Conservation (phyloP, 2,329 filamentous ascomycete genomes). For the Pseudocercospora vitis region DNA sequence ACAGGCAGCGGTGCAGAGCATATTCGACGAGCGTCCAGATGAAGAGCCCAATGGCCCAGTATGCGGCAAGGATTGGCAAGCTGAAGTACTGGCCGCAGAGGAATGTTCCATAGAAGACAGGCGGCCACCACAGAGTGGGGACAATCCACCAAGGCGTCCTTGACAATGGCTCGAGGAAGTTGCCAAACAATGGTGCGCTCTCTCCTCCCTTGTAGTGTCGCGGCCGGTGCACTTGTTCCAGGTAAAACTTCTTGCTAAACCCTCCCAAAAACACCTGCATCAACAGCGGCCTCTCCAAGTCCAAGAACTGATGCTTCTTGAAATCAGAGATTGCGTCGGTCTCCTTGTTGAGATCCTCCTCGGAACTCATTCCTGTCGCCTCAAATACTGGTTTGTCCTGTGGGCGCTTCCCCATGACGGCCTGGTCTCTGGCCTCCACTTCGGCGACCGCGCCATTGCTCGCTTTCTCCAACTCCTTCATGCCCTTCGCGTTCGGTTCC, state of each 20-base stretch:
- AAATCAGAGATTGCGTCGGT: conserved; percentile 77
- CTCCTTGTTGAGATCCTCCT: conserved; percentile 81
- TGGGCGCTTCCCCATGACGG: conserved; percentile 32
- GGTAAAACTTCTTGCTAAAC: conserved; percentile 93
- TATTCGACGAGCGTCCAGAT: conserved; percentile 94
- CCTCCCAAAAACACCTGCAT: conserved; percentile 84
- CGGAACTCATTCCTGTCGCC: conserved; percentile 82
- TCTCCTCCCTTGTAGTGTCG: conserved; percentile 92
- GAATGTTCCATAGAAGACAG: conserved; percentile 69
- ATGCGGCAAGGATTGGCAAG: conserved; percentile 52
- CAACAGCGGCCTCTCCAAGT: conserved; percentile 80
- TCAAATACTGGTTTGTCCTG: conserved; percentile 50
- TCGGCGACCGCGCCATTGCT: conserved; percentile 50
- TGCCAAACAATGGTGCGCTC: conserved; percentile 92
- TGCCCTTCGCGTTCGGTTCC: conserved; percentile 51
- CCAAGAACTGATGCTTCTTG: conserved; percentile 89
- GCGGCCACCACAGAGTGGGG: conserved; percentile 81
- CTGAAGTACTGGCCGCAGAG: conserved; percentile 62
- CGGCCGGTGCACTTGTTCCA: conserved; percentile 92
- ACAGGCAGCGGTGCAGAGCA: conserved; percentile 80
- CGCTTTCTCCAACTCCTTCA: conserved; percentile 48
- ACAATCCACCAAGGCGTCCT: conserved; percentile 94
- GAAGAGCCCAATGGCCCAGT: conserved; percentile 69
- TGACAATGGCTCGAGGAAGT: conserved; percentile 96
- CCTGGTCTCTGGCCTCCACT: conserved; percentile 41